Evolutionary conservation across 257 asterid species (phyloP), one percentile per base, ranked within the genome.

Genomic region (Salvia rosmarinus): DNA sequence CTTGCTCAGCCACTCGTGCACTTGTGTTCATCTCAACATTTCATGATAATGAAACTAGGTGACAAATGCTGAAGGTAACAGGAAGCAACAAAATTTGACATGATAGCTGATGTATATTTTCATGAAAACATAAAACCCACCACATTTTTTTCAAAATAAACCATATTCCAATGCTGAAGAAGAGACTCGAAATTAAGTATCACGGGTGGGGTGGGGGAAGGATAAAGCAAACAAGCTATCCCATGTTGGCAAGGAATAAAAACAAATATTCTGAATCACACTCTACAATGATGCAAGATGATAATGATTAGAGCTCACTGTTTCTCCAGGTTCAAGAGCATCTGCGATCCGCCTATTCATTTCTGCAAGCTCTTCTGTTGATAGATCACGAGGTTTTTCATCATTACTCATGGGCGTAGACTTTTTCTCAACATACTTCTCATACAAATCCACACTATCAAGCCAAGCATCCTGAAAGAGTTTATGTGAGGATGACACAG

Each of bases 391-490:
- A 40, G 87, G 82, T 39, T 85, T 86, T 14, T 84, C 92, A 65
- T 83, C 87, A 50, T 47, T 66, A 63, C 70, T 52, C 9, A 73
- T 73, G 64, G 77, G 69, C 68, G 56, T 64, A 9, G 82, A 54
- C n/a, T n/a, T 72, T 75, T 82, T 80, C 51, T 66, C 80, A 68
- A 77, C 64, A 83, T 74, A 82, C 60, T 68, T 80, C 74, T 68
- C 69, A 51, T 44, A 71, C 52, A 75, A 73, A 59, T 91, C 99
- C 73, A 91, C 80, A 58, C 90, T 90, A 78, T 91, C 99, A 73
- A 95, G 96, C 99, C 99, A 95, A 23, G 99, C 99, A 78, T 95
- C 99, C 99, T 95, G 86, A 67, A 71, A 71, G 61, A 77, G 57
- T 64, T 62, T 23, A 35, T 23, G 75, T 75, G n/a, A 79, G 74